phyloP scores from a whole-genome alignment of 2,329 filamentous ascomycete species.

The Pseudopithomyces maydicus region DNA sequence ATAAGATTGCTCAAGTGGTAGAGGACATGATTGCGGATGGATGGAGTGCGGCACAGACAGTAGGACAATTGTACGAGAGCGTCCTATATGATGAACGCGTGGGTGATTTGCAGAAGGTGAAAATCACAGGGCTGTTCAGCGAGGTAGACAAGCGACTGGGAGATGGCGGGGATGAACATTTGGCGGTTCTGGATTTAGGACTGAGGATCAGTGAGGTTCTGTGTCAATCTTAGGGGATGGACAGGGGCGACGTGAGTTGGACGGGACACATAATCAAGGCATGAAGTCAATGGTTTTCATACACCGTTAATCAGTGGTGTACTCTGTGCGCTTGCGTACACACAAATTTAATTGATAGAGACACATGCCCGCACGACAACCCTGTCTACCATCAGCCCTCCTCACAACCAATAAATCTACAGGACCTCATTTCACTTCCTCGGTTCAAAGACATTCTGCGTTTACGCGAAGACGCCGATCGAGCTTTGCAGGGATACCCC shows the following conservation, averaged over 20 bases:
- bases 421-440: background rate
- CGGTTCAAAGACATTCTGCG: background rate
- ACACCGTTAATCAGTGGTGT: no score
- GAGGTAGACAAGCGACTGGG: constrained; percentile 93
- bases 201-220: constrained; percentile 80
- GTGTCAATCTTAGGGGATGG: constrained; percentile 44
- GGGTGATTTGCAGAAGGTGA: constrained; percentile 84
- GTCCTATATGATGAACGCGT: constrained; percentile 85
- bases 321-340: no score
- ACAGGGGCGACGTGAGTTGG: background rate
- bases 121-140: constrained; percentile 86
- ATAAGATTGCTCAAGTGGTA: constrained; percentile 76
- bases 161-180: constrained; percentile 93
- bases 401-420: background rate
- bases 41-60: constrained; percentile 91
- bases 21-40: constrained; percentile 94
- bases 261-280: no score
- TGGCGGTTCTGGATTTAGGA: constrained; percentile 84
- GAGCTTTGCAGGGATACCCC: constrained; percentile 9
- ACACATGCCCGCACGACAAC: background rate
- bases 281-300: no score
- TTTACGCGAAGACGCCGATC: constrained; percentile 1
- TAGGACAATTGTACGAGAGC: constrained; percentile 82
- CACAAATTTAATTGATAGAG: no score
- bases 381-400: background rate